A percentile compares a stretch with the other conserved stretches of the same genome.
Evolutionary conservation across 768 basidiomycete species (phyloP).

Genomic region (Collybia sp.): DNA sequence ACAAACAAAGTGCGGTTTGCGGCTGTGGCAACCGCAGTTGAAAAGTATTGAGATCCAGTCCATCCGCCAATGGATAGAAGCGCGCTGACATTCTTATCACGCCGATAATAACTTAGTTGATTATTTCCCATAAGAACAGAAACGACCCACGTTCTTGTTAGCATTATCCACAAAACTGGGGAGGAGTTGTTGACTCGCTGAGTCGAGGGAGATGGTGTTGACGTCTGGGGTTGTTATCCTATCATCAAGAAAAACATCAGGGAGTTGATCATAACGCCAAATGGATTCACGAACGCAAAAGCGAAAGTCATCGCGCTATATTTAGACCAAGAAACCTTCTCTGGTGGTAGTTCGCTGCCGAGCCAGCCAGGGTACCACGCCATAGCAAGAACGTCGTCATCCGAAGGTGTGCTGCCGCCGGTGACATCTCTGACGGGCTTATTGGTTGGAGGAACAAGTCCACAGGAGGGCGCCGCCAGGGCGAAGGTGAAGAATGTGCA

Average conservation of each 20-base stretch:
- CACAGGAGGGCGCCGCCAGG: slow-evolving; percentile 4
- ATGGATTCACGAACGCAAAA: slow-evolving; percentile 34
- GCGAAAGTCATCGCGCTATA: slow-evolving; percentile 45
- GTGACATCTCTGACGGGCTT: not conserved
- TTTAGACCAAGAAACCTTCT: slow-evolving; percentile 47
- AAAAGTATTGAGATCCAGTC: slow-evolving; percentile 61
- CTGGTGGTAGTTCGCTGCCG: slow-evolving; percentile 30
- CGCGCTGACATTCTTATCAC: slow-evolving; percentile 46
- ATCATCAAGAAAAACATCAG: too few species aligned
- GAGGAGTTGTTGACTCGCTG: slow-evolving; percentile 40
- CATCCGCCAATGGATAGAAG: slow-evolving; percentile 67
- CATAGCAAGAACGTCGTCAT: slow-evolving; percentile 35
- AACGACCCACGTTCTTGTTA: slow-evolving; percentile 30
- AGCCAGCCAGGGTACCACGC: slow-evolving; percentile 60
- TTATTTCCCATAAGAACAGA: not conserved
- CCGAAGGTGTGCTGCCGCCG: slow-evolving; percentile 4
- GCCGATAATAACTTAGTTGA: too few species aligned
- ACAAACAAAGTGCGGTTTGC: slow-evolving; percentile 60
- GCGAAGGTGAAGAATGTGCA: not conserved
- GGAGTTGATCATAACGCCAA: not conserved
- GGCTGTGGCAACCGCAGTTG: slow-evolving; percentile 50
- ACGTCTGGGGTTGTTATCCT: slow-evolving; percentile 32
- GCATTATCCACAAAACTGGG: slow-evolving; percentile 51
- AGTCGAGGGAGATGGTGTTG: slow-evolving; percentile 27
- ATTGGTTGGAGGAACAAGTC: slow-evolving; percentile 24